phyloP scores from a whole-genome alignment of 768 basidiomycete genomes.

The Hygrocybe coccinea region DNA sequence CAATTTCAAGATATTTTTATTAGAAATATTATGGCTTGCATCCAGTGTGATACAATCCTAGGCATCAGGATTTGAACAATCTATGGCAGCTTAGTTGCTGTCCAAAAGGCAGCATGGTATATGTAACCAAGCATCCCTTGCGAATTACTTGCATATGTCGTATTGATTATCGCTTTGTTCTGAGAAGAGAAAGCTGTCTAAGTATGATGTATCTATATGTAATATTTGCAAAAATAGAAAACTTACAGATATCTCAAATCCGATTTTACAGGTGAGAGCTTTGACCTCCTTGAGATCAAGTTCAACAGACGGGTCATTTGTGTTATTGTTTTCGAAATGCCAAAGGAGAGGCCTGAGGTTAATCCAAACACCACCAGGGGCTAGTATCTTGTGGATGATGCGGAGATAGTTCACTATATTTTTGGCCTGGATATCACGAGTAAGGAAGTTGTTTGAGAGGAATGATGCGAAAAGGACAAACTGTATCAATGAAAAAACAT shows the following conservation, averaged over 20 bases:
- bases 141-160: constrained; percentile 84
- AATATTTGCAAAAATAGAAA: background rate
- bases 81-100: constrained; percentile 42
- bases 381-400: constrained; percentile 78
- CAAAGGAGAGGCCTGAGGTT: constrained; percentile 92
- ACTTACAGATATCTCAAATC: constrained; percentile 77
- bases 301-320: constrained; percentile 80
- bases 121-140: constrained; percentile 79
- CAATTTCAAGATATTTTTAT: no score
- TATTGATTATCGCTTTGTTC: constrained; percentile 76
- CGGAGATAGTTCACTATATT: constrained; percentile 88
- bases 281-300: constrained; percentile 89
- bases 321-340: constrained; percentile 91
- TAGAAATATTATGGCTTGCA: no score
- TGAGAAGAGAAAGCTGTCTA: constrained; percentile 34
- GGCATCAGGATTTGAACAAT: no score
- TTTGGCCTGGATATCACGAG: constrained; percentile 56
- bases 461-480: constrained; percentile 32
- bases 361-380: constrained; percentile 87
- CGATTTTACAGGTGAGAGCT: constrained; percentile 60
- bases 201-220: no score
- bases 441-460: background rate
- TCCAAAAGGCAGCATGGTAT: constrained; percentile 85
- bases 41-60: no score
- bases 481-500: constrained; percentile 97